Conservation (phyloP, 148 eudicot genomes). For the Arctostaphylos glauca region DNA sequence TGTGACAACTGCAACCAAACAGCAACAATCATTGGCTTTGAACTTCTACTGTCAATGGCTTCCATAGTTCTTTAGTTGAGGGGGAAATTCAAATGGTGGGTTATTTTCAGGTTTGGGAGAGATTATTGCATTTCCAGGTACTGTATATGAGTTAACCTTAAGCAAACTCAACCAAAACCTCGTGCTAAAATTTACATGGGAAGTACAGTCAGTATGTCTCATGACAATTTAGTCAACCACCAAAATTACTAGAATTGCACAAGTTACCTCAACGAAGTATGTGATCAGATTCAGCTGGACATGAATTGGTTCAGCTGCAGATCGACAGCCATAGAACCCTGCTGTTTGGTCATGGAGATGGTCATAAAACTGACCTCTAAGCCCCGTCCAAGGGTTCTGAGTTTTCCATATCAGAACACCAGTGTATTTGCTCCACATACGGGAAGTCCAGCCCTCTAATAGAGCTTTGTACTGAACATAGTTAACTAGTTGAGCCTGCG, state of each 20-base stretch:
- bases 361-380: slow-evolving; percentile 98
- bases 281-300: slow-evolving; percentile 89
- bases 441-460: slow-evolving; percentile 93
- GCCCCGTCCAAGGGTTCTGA: slow-evolving; percentile 98
- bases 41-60: not conserved
- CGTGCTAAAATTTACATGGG: not conserved
- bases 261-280: slow-evolving; percentile 70
- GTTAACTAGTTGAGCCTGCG: slow-evolving; percentile 92
- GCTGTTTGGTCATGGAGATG: slow-evolving; percentile 97
- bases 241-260: not conserved
- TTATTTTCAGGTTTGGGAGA: not conserved
- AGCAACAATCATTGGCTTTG: not conserved
- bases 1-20: not conserved
- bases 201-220: not conserved
- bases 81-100: not conserved
- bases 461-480: slow-evolving; percentile 93
- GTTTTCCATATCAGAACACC: slow-evolving; percentile 97
- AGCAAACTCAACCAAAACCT: not conserved
- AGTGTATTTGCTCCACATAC: slow-evolving; percentile 96
- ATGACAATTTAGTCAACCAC: not conserved
- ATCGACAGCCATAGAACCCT: slow-evolving; percentile 95
- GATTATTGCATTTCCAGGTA: not conserved
- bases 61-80: not conserved
- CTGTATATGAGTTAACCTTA: not conserved
- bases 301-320: slow-evolving; percentile 96